These are phyloP conservation scores for Ophiostoma populinum DNA, from an alignment of 2,329 filamentous ascomycete genomes.

Conservation along the genomic window DNA sequence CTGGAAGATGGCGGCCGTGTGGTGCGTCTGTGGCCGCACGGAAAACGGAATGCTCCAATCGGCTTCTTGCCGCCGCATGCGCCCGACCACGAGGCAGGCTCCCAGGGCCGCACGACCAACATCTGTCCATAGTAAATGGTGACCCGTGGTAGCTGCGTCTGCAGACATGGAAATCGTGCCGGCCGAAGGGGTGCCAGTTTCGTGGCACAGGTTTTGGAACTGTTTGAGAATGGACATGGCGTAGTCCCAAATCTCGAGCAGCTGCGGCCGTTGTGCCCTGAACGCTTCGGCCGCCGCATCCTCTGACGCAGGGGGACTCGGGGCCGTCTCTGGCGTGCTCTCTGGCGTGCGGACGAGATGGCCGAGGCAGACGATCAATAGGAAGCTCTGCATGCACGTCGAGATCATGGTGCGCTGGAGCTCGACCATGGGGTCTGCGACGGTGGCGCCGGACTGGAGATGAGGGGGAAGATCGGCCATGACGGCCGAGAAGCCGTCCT, in stretches of 20 bases:
- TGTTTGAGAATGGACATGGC: slow-evolving; percentile 3
- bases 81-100: slow-evolving; percentile 4
- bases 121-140: slow-evolving; percentile 6
- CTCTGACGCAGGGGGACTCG: neutral
- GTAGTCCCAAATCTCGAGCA: slow-evolving; percentile 7
- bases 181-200: no score
- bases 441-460: slow-evolving; percentile 1
- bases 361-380: slow-evolving; percentile 1
- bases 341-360: neutral
- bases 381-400: slow-evolving; percentile 5
- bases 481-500: neutral
- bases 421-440: slow-evolving; percentile 1
- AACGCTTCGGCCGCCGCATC: neutral
- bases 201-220: neutral
- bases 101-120: slow-evolving; percentile 4
- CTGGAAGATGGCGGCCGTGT: slow-evolving; percentile 4
- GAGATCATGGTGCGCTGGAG: slow-evolving; percentile 6
- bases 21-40: neutral
- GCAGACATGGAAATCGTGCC: no score
- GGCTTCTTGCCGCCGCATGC: slow-evolving; percentile 4
- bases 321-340: neutral
- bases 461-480: neutral
- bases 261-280: slow-evolving; percentile 1
- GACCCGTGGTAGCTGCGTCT: neutral
- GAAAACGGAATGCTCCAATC: slow-evolving; percentile 3